Conservation (phyloP, 352 stramenopile species). For the Thalassiosira ordinaria region DNA sequence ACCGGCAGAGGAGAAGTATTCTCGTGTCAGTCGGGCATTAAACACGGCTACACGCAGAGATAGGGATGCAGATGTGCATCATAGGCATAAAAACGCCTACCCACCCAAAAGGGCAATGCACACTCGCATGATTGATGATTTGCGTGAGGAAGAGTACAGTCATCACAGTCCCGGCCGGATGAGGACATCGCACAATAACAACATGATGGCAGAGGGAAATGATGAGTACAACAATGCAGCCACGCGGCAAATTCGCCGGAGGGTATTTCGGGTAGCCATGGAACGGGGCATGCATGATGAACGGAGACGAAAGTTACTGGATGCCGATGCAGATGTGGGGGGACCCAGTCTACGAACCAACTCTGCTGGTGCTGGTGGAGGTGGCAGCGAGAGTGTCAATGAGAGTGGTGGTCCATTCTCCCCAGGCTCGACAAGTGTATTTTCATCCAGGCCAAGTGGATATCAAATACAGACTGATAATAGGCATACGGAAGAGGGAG, state of each 20-base stretch:
- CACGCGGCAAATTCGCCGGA: conserved; percentile 47
- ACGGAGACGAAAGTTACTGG: conserved; percentile 26
- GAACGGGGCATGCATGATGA: conserved; percentile 43
- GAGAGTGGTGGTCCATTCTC: not conserved
- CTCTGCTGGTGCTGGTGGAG: not conserved
- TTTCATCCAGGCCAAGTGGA: not conserved
- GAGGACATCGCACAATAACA: not conserved
- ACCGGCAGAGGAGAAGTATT: not conserved
- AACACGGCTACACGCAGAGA: not conserved
- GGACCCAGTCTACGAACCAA: not conserved
- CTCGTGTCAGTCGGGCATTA: not conserved
- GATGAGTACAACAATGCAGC: conserved; percentile 56
- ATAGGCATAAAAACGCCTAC: not conserved
- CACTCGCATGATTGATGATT: conserved; percentile 47
- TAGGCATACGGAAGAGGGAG: conserved; percentile 1
- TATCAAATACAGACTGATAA: not conserved
- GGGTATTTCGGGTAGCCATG: conserved; percentile 45
- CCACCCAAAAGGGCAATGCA: conserved; percentile 31
- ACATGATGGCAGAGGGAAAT: conserved; percentile 2
- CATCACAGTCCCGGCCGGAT: not conserved
- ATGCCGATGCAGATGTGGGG: conserved; percentile 43
- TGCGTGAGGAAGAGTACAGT: conserved; percentile 15
- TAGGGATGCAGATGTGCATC: not conserved
- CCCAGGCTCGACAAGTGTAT: not conserved
- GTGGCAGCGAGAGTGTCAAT: not conserved